Evolutionary conservation across 106 monocot species (phyloP), one percentile per base, ranked within the genome.

Genomic region (Allium fistulosum): DNA sequence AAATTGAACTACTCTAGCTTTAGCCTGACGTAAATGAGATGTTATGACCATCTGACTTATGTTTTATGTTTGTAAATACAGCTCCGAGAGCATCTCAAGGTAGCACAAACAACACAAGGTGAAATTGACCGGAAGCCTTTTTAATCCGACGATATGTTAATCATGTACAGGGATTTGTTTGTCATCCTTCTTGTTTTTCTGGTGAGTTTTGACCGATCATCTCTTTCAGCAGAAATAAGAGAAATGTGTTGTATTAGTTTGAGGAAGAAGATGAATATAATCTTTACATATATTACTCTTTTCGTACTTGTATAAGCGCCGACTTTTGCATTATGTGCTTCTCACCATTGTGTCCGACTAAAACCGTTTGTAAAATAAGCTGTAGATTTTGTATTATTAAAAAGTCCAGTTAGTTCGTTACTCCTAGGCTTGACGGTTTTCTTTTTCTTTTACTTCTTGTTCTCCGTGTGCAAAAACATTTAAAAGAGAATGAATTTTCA

Each of bases 131-230:
- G 5, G 5, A 12, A 5, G 12, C 16, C 14, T 9, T 15, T 8
- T 15, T 59, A 59, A 22, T 22, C 7, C 18, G 15, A 59, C 8
- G 8, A 22, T 49, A 13, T 47, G 16, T 66, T 10, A 53, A 53
- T 48, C 22, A 15, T 67, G 67, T 67, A 67, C 67, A 67, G 67
- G 67, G 67, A 67, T 55, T 67, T 67, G 52, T 67, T 67, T 65
- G 17, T 46, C 17, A 17, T 16, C 51, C 65, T 22, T 48, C 51
- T 65, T 15, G 48, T 17, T 49, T 65, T 52, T 27, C 50, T 67
- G 13, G 22, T 6, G 66, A 67, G 66, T 67, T 67, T 66, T 67
- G 49, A n/a, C 11, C 48, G 49, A n/a, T 49, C 11, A 16, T 51
- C 52, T 52, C 26, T 67, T 52, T 11, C 51, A 53, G 51, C 14